phyloP scores from a whole-genome alignment of 2,329 filamentous ascomycete species.

The Decorospora gaudefroyi region DNA sequence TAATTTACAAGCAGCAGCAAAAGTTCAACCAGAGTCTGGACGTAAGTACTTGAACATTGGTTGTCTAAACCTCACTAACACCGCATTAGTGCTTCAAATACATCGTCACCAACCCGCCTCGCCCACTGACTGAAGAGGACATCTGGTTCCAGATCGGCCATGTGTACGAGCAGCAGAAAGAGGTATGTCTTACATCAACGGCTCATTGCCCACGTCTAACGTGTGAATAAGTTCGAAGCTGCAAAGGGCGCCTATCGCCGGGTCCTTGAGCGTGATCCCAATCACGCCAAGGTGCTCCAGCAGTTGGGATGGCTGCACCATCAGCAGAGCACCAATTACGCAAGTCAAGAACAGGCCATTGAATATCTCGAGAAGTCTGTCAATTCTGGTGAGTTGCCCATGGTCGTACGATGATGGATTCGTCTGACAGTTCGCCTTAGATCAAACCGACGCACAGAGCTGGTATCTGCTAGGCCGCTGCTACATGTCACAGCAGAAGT shows the following conservation, averaged over 20 bases:
- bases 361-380: constrained; percentile 98
- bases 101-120: constrained; percentile 89
- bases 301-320: constrained; percentile 98
- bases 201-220: constrained; percentile 26
- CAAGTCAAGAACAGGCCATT: constrained; percentile 93
- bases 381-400: constrained; percentile 69
- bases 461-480: constrained; percentile 98
- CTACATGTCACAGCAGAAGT: constrained; percentile 99
- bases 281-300: constrained; percentile 96
- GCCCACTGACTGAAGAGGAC: constrained; percentile 92
- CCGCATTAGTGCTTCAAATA: constrained; percentile 89
- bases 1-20: constrained; percentile 98
- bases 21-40: constrained; percentile 93
- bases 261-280: constrained; percentile 91
- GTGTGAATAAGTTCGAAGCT: constrained; percentile 73
- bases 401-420: constrained; percentile 13
- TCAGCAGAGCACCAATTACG: constrained; percentile 88
- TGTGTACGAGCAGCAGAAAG: constrained; percentile 98
- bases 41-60: constrained; percentile 55
- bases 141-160: constrained; percentile 99
- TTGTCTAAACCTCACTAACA: constrained; percentile 16
- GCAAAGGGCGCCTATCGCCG: constrained; percentile 91
- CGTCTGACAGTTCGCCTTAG: constrained; percentile 53
- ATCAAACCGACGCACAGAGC: constrained; percentile 93
- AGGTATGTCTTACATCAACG: constrained; percentile 66